Evolutionary conservation across 345 rosid species (phyloP).

Genomic region (Salix udensis): DNA sequence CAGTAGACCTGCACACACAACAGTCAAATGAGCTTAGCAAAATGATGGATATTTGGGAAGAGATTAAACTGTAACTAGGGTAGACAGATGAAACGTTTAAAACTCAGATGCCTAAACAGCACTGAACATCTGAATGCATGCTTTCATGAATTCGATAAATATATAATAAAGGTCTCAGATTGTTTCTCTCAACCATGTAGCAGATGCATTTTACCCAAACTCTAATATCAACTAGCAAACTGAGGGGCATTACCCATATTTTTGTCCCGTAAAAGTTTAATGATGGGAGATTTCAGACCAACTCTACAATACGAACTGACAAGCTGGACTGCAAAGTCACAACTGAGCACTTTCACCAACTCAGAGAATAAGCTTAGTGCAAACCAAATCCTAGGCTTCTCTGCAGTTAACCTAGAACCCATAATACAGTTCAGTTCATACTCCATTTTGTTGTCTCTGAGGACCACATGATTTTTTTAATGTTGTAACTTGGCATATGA

Average conservation of each 20-base stretch:
- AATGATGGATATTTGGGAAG: neutral
- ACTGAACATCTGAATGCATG: neutral
- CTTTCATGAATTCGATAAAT: neutral
- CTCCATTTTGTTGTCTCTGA: neutral
- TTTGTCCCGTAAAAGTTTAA: neutral
- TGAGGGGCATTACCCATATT: neutral
- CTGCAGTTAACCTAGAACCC: neutral
- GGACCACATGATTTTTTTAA: neutral
- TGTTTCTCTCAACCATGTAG: neutral
- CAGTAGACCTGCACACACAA: slow-evolving; percentile 54
- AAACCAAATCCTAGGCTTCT: neutral
- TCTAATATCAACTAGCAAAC: neutral
- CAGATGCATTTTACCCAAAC: neutral
- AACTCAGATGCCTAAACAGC: neutral
- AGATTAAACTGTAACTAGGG: neutral
- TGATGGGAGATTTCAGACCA: too few relatives aligned
- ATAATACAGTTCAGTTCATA: too few relatives aligned
- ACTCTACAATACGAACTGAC: neutral
- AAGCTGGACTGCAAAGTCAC: neutral
- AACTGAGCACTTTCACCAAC: neutral
- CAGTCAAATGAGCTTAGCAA: slow-evolving; percentile 9
- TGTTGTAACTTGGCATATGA: neutral
- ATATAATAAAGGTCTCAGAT: neutral
- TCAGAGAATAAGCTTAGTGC: neutral
- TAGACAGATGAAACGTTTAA: neutral